These are phyloP conservation scores for Candolleomyces efflorescens DNA, from an alignment of 768 basidiomycete species.

Conservation along the genomic window DNA sequence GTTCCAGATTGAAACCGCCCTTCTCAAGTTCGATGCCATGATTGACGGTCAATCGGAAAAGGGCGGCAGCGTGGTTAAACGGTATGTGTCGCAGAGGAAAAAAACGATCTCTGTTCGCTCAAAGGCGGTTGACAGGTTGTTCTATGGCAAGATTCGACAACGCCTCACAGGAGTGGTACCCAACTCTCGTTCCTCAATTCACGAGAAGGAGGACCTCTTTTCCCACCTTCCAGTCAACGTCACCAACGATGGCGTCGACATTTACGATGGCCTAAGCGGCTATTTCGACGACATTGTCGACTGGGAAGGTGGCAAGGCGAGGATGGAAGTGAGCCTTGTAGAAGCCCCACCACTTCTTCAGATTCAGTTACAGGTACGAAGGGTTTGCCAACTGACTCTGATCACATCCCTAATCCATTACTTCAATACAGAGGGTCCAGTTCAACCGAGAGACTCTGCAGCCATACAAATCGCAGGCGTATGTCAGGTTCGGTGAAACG, in stretches of 20 bases:
- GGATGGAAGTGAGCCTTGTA: slow-evolving; percentile 83
- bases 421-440: slow-evolving; percentile 68
- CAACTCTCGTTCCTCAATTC: slow-evolving; percentile 50
- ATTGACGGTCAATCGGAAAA: slow-evolving; percentile 48
- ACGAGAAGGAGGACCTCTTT: slow-evolving; percentile 89
- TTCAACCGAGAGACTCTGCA: slow-evolving; percentile 90
- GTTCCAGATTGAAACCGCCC: slow-evolving; percentile 94
- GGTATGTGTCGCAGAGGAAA: slow-evolving; percentile 40
- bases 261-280: slow-evolving; percentile 89
- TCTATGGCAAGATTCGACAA: slow-evolving; percentile 84
- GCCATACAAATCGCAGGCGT: slow-evolving; percentile 94
- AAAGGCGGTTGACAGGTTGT: slow-evolving; percentile 37
- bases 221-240: slow-evolving; percentile 95
- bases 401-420: slow-evolving; percentile 1
- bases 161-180: slow-evolving; percentile 35
- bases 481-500: slow-evolving; percentile 85
- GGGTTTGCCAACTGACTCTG: not conserved
- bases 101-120: not conserved
- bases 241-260: slow-evolving; percentile 79
- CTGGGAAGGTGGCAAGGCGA: slow-evolving; percentile 79
- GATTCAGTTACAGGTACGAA: slow-evolving; percentile 86
- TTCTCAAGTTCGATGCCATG: slow-evolving; percentile 65
- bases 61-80: slow-evolving; percentile 75
- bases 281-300: slow-evolving; percentile 91
- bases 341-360: slow-evolving; percentile 89